These are phyloP conservation scores for Blumeriella jaapii DNA, from an alignment of 2,329 filamentous ascomycete genomes.

Conservation along the genomic window DNA sequence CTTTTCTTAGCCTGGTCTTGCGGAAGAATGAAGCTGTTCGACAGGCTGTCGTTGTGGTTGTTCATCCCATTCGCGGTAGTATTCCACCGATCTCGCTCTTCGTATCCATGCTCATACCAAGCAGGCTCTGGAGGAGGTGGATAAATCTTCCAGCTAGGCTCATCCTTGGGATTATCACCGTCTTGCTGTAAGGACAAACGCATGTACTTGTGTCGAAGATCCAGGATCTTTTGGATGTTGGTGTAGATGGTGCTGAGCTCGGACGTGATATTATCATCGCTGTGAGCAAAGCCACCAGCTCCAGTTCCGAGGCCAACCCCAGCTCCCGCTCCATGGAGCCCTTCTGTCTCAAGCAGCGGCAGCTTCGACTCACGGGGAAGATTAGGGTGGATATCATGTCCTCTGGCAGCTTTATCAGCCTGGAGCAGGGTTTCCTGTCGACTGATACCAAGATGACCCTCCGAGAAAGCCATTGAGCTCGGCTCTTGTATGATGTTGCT, in stretches of 20 bases:
- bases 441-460: conserved; percentile 11
- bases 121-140: conserved; percentile 84
- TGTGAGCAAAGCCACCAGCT: conserved; percentile 51
- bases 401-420: conserved; percentile 24
- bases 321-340: conserved; percentile 45
- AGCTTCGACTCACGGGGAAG: conserved; percentile 45
- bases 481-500: conserved; percentile 25
- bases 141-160: conserved; percentile 75
- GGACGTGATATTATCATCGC: conserved; percentile 67
- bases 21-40: conserved; percentile 25
- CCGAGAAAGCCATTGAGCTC: conserved; percentile 5
- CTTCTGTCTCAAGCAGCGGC: conserved; percentile 39
- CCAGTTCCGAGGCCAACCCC: conserved; percentile 51
- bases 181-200: conserved; percentile 70
- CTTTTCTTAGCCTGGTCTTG: conserved; percentile 22
- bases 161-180: conserved; percentile 80
- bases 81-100: conserved; percentile 11
- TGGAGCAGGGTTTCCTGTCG: conserved; percentile 19
- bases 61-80: conserved; percentile 25
- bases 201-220: conserved; percentile 82
- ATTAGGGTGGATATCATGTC: conserved; percentile 37
- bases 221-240: conserved; percentile 82
- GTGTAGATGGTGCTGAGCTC: conserved; percentile 81
- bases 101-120: conserved; percentile 50
- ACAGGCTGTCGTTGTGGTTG: conserved; percentile 37